Base-by-base conservation (phyloP, 1,284 basidiomycete genomes). In the Filobasidium uniguttulatum region DNA sequence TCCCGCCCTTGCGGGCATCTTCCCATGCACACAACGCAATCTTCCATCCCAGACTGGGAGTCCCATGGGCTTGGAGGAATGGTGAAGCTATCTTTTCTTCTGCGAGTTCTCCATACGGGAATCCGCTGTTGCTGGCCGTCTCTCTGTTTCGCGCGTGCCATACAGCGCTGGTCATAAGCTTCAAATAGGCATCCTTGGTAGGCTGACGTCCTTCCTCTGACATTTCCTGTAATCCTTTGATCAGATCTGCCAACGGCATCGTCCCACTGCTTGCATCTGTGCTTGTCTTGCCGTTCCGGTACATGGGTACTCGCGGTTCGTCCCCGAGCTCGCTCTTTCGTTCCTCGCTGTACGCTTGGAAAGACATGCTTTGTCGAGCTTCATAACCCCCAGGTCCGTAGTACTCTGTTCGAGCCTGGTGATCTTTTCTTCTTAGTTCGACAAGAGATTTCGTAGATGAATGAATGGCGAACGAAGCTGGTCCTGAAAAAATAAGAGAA, bases 21-120 rank as follows among this genome's bases (percentile, higher is more conserved):
- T 59, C 50, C 52, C 59, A 60, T 0, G 63, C 60, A 7, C 50
- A 60, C 29, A 59, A 50, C 2, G 62, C 61, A 25, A 66, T 54
- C 52, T 62, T 58, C 53, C 62, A 60, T 3, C 61, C 64, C 9
- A 66, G 50, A 9, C 57, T 52, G 1, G 55, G 56, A 12, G 20
- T 29, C n/a, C 34, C 41, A 12, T 23, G 28, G 23, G 23, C 35
- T n/a, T 12, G 8, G 9, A 22, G 20, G 17, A 29, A n/a, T 8
- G 34, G 2, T 38, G 26, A 10, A 34, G 31, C 10, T 12, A 19
- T n/a, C 34, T 22, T 25, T 35, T 5, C 10, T 8, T n/a, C 17
- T 30, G 48, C n/a, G 49, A 33, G 12, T 49, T 44, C 12, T 41
- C 35, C 5, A n/a, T n/a, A n/a, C n/a, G n/a, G n/a, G n/a, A n/a